Evolutionary conservation across 2,329 filamentous ascomycete genomes (phyloP).

Genomic region (Grosmannia penicillata): DNA sequence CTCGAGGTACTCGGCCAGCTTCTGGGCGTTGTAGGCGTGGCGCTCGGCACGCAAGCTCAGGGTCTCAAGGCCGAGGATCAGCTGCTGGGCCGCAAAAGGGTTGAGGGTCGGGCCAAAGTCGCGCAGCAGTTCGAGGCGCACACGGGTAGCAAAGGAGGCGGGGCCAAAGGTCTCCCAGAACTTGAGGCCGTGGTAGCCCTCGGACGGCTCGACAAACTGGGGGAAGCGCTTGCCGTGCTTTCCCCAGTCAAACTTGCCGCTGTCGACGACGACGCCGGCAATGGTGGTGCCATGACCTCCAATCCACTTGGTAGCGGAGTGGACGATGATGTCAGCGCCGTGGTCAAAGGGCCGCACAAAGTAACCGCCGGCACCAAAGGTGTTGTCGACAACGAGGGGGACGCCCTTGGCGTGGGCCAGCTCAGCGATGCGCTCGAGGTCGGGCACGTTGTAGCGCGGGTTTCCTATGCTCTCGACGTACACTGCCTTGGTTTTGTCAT

Average conservation of each 20-base stretch:
- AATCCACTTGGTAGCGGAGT: slow-evolving; percentile 95
- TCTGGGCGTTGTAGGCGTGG: slow-evolving; percentile 70
- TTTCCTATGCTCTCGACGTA: slow-evolving; percentile 92
- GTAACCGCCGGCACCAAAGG: slow-evolving; percentile 86
- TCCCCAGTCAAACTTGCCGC: slow-evolving; percentile 90
- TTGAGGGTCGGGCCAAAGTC: slow-evolving; percentile 74
- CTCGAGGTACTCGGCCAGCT: slow-evolving; percentile 71
- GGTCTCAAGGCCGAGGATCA: slow-evolving; percentile 80
- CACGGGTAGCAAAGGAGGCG: slow-evolving; percentile 68
- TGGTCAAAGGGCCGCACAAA: slow-evolving; percentile 76
- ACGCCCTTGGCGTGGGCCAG: slow-evolving; percentile 57
- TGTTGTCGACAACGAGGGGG: slow-evolving; percentile 72
- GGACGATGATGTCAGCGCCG: slow-evolving; percentile 85
- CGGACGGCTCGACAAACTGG: slow-evolving; percentile 76
- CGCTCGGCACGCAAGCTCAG: slow-evolving; percentile 74
- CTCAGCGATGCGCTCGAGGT: slow-evolving; percentile 75
- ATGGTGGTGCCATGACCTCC: slow-evolving; percentile 90
- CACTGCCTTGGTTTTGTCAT: slow-evolving; percentile 84
- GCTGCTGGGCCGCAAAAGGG: slow-evolving; percentile 85
- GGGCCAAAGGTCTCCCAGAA: slow-evolving; percentile 88
- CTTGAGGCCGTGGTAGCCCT: slow-evolving; percentile 83
- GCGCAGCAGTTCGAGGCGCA: slow-evolving; percentile 78
- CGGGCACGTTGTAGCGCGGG: slow-evolving; percentile 82
- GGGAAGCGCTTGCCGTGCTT: slow-evolving; percentile 74
- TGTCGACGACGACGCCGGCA: slow-evolving; percentile 72